Evolutionary conservation across 768 basidiomycete species (phyloP), one percentile per base, ranked within the genome.

Genomic region (Tubosaeta sp.): DNA sequence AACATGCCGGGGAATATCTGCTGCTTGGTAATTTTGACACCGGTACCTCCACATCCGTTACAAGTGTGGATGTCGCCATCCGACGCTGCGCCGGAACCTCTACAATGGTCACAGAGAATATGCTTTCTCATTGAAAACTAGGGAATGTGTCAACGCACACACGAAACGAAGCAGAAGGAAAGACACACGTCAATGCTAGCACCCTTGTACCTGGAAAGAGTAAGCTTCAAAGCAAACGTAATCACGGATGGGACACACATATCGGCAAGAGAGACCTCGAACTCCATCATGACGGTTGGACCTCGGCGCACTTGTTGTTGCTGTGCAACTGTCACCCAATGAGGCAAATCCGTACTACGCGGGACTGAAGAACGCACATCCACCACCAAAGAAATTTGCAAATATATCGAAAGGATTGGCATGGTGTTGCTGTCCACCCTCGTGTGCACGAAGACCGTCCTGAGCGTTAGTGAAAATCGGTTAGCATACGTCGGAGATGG

Each of bases 1-100:
- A 86, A 90, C 95, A 97, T 97, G 25, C 94, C 95, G 2, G 95
- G 94, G 78, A 95, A 95, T 55, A 99, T 90, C 73, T 74, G 97
- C 65, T 97, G 93, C 50, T 91, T 85, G 44, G 85, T 80, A 22
- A 97, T 68, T 64, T 89, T 87, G 48, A 95, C 79, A 34, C 97
- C 97, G 45, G 83, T 75, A 17, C 97, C 97, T 48, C 82, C 79
- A 65, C 97, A 99, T 11, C 80, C 80, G 4, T 81, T 67, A 66
- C 97, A 99, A n/a, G 81, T 79, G 62, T 92, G 89, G 44, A 97
- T 89, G 64, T 97, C 91, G 7, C 79, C 70, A 53, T 92, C 90
- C 0, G 91, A 89, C 2, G 92, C 88, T 0, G 97, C 97, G 22
- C 97, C 97, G 0, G 91, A 84, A 22, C 97, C 97, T 64, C 94